These are phyloP conservation scores for Gyrodon lividus DNA, from an alignment of 768 basidiomycete genomes.

Conservation along the genomic window DNA sequence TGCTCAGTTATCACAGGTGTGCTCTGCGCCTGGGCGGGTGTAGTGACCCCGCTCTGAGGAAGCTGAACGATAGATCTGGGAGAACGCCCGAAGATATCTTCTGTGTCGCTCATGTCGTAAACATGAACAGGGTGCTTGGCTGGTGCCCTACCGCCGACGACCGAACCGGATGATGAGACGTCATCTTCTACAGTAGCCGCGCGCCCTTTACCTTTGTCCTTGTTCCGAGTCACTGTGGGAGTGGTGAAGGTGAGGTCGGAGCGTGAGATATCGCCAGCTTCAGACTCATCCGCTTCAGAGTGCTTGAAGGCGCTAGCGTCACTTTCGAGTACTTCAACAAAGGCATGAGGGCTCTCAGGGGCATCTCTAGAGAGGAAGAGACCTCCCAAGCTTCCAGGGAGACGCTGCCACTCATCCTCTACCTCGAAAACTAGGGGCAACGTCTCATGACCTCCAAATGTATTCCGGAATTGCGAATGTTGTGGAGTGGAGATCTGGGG, in stretches of 20 bases:
- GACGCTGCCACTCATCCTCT: conserved; percentile 66
- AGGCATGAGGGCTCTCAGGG: conserved; percentile 55
- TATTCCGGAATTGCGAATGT: conserved; percentile 52
- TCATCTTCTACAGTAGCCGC: conserved; percentile 31
- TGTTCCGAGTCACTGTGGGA: conserved; percentile 28
- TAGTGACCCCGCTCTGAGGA: conserved; percentile 21
- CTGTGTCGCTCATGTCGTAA: conserved; percentile 36
- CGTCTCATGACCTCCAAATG: conserved; percentile 51
- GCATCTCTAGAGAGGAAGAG: conserved; percentile 37
- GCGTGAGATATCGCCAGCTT: conserved; percentile 32
- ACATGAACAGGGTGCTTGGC: conserved; percentile 65
- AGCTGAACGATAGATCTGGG: conserved; percentile 14
- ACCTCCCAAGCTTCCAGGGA: conserved; percentile 43
- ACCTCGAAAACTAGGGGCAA: conserved; percentile 45
- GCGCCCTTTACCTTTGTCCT: conserved; percentile 49
- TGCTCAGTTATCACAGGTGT: conserved; percentile 39
- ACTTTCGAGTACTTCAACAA: conserved; percentile 55
- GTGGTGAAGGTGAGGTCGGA: conserved; percentile 21
- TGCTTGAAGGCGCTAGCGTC: conserved; percentile 36
- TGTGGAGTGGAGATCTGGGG: conserved; percentile 34
- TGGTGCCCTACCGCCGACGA: conserved; percentile 41
- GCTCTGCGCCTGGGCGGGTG: conserved; percentile 37
- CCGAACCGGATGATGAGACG: conserved; percentile 41
- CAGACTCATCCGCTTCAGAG: conserved; percentile 30
- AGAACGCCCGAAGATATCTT: conserved; percentile 25